phyloP scores from a whole-genome alignment of 1,284 basidiomycete species.

The Phellopilus nigrolimitatus region DNA sequence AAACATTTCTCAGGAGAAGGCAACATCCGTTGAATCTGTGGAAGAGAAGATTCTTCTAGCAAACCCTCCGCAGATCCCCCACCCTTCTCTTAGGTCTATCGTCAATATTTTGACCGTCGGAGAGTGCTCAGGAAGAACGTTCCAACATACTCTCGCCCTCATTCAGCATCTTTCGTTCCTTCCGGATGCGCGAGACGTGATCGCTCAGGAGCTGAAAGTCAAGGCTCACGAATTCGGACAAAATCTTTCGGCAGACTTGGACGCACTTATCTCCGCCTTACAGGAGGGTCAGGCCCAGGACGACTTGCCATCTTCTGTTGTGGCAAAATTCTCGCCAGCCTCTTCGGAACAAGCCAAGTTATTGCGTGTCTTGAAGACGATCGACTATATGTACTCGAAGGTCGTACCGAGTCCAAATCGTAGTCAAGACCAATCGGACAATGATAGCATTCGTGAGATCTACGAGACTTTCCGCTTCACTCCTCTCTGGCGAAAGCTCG shows the following conservation, averaged over 20 bases:
- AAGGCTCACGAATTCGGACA: conserved; percentile 86
- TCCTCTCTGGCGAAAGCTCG: conserved; percentile 79
- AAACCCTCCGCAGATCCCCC: conserved; percentile 78
- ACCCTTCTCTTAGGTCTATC: conserved; percentile 76
- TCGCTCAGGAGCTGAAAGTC: conserved; percentile 79
- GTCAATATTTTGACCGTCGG: conserved; percentile 92
- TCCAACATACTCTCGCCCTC: conserved; percentile 83
- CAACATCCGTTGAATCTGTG: conserved; percentile 32
- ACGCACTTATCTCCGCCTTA: conserved; percentile 65
- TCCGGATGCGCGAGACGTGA: conserved; percentile 80
- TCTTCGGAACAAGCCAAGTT: conserved; percentile 93
- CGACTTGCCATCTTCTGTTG: conserved; percentile 59
- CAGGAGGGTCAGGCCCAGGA: conserved; percentile 48
- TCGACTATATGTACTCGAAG: conserved; percentile 84
- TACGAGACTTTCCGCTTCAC: conserved; percentile 88
- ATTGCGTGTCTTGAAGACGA: conserved; percentile 87
- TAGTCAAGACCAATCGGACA: conserved; percentile 41
- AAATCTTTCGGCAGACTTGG: conserved; percentile 68
- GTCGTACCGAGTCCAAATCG: neutral
- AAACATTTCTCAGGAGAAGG: conserved; percentile 30
- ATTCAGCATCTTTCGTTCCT: conserved; percentile 88
- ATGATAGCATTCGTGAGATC: conserved; percentile 78
- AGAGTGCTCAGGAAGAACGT: conserved; percentile 92
- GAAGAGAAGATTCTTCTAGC: conserved; percentile 66
- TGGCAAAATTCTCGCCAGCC: conserved; percentile 86